These are phyloP conservation scores for Stephanodiscus minutulus DNA, from an alignment of 108 stramenopile species.

Conservation along the genomic window DNA sequence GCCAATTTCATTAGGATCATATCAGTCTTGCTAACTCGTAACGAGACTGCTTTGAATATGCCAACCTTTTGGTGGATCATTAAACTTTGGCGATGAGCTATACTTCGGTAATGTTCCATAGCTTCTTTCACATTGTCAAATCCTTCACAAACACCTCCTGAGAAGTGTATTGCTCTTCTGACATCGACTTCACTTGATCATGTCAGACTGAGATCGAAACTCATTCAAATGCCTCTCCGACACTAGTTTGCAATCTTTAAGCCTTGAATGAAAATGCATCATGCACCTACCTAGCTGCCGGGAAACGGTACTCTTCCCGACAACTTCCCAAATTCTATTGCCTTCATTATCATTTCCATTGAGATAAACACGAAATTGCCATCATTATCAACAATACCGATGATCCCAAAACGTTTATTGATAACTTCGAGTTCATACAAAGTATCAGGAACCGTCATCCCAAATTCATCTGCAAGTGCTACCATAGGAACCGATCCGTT, in stretches of 20 bases:
- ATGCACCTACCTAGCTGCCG: not conserved
- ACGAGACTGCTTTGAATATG: no score
- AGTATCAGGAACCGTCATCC: conserved; percentile 14
- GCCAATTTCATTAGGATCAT: no score
- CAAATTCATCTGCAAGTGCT: conserved; percentile 48
- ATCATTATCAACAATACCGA: conserved; percentile 30
- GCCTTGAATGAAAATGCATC: no score
- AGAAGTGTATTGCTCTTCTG: no score
- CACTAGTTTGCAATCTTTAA: no score
- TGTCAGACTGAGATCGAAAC: not conserved
- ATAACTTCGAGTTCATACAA: conserved; percentile 32
- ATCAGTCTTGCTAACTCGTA: no score
- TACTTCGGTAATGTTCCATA: no score
- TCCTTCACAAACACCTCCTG: no score
- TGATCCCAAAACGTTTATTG: conserved; percentile 30
- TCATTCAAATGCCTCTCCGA: not conserved
- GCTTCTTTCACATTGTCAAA: no score
- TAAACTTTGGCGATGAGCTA: no score
- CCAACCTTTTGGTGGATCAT: no score
- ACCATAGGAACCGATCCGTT: conserved; percentile 33
- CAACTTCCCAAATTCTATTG: conserved; percentile 7
- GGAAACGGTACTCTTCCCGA: conserved; percentile 11
- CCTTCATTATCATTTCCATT: conserved; percentile 26
- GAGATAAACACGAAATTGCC: conserved; percentile 28
- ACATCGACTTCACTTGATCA: not conserved